These are phyloP conservation scores for Adansonia grandidieri DNA, from an alignment of 441 rosid genomes.

Conservation along the genomic window DNA sequence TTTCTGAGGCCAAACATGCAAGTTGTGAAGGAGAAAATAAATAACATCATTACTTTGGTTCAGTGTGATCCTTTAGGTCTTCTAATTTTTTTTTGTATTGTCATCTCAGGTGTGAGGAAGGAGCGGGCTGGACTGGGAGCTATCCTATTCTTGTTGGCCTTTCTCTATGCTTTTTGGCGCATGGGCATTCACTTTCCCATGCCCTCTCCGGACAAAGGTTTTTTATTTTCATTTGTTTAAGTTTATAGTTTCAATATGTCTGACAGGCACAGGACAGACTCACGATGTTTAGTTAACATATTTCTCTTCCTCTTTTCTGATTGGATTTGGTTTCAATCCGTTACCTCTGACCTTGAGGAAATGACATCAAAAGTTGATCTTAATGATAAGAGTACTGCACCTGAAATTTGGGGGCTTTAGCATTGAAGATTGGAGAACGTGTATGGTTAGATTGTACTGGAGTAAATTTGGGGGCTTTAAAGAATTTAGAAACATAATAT, in stretches of 20 bases:
- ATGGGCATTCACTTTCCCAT: conserved; percentile 99
- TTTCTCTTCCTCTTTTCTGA: conserved; percentile 19
- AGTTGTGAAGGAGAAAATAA: neutral
- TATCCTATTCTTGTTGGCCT: conserved; percentile 81
- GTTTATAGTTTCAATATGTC: conserved; percentile 10
- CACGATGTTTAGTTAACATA: conserved; percentile 1
- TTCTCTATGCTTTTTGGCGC: conserved; percentile 99
- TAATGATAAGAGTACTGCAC: neutral
- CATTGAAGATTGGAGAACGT: neutral
- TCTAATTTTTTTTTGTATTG: conserved; percentile 10
- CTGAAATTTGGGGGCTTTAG: neutral
- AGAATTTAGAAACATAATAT: conserved; percentile 9
- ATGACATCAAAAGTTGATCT: conserved; percentile 11
- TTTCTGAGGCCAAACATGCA: neutral
- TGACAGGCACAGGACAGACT: conserved; percentile 1
- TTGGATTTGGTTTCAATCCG: conserved; percentile 14
- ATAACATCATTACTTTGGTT: neutral
- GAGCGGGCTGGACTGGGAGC: conserved; percentile 95
- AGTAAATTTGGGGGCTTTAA: conserved; percentile 4
- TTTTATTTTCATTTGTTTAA: conserved; percentile 22
- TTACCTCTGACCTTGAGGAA: neutral
- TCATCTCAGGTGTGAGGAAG: conserved; percentile 77
- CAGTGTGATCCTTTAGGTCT: neutral
- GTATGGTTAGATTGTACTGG: conserved; percentile 15
- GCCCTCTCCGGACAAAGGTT: conserved; percentile 96